Evolutionary conservation across 2,329 filamentous ascomycete species (phyloP), one percentile per base, ranked within the genome.

Genomic region (Didymella lethalis): DNA sequence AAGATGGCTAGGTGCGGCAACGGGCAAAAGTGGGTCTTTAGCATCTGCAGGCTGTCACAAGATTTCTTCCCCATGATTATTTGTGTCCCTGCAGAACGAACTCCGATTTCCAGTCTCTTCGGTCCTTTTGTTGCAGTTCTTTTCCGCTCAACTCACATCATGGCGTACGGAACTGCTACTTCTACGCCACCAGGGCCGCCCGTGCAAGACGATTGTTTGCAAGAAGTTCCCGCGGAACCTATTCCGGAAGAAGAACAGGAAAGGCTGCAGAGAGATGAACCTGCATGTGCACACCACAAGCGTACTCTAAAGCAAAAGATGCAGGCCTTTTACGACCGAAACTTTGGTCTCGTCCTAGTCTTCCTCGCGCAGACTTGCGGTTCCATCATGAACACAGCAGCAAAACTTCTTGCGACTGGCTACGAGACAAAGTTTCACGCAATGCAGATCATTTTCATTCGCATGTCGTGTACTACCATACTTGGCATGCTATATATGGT

Each of bases 401-500:
- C 69, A 4, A 70, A 70, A 41, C 41, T 72, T 3, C 56, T 72
- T 8, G 61, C 69, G 4, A 69, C 68, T n/a, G 64, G 65, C 14
- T 68, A 69, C 18, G 62, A 65, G 28, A 67, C 64, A 11, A 67
- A 67, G 18, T 70, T 70, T n/a, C 69, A 72, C 34, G 68, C 68
- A n/a, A 47, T 69, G 43, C 68, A 84, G 77, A 88, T 96, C 62
- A 84, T 96, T 14, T 92, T 96, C 68, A 85, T 86, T 7, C 86
- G 93, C 54, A 93, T 95, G 86, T 80, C 81, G 54, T 84, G 93
- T 59, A 96, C 93, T 0, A 81, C 86, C 2, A 45, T 90, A 2
- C 81, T 88, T 48, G 88, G 88, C 58, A 84, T 83, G 46, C 58
- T 82, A 4, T 96, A 93, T 75, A 93, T 94, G 86, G 89, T 85